Conservation (phyloP, 441 rosid species). For the Euphorbia schlechtendalii region DNA sequence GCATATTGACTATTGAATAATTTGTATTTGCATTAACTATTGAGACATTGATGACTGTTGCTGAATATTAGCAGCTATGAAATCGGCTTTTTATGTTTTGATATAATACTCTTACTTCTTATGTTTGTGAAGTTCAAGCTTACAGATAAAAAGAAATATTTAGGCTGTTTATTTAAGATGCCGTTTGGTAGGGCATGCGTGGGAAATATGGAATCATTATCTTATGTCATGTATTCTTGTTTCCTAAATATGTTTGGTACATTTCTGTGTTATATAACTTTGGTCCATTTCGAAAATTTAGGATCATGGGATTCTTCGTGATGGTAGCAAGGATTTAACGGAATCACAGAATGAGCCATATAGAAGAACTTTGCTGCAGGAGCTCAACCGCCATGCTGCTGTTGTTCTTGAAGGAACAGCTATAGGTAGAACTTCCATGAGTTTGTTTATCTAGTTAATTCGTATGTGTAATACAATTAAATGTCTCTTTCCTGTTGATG, state of each 20-base stretch:
- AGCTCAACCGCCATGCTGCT: conserved; percentile 84
- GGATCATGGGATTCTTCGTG: conserved; percentile 81
- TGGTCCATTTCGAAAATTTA: conserved; percentile 25
- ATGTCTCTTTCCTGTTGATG: neutral
- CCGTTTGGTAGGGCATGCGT: neutral
- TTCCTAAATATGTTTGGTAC: neutral
- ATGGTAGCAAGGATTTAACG: conserved; percentile 50
- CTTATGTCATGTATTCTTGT: neutral
- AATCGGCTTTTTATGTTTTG: neutral
- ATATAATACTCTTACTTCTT: neutral
- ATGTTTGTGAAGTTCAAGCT: neutral
- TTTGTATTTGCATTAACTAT: too few species aligned
- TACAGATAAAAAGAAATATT: neutral
- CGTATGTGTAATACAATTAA: conserved; percentile 2
- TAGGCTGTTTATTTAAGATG: neutral
- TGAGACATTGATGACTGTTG: neutral
- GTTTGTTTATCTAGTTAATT: conserved; percentile 12
- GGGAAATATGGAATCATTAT: neutral
- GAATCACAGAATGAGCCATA: conserved; percentile 52
- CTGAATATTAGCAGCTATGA: conserved; percentile 6
- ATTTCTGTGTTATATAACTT: neutral
- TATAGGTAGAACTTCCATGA: conserved; percentile 45
- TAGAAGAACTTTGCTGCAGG: conserved; percentile 73
- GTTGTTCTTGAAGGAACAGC: conserved; percentile 88
- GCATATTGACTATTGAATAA: too few species aligned